A percentile compares a stretch with the other conserved stretches of the same genome.
Conservation (phyloP, 140 eudicot species). For the Flaveria floridana region DNA sequence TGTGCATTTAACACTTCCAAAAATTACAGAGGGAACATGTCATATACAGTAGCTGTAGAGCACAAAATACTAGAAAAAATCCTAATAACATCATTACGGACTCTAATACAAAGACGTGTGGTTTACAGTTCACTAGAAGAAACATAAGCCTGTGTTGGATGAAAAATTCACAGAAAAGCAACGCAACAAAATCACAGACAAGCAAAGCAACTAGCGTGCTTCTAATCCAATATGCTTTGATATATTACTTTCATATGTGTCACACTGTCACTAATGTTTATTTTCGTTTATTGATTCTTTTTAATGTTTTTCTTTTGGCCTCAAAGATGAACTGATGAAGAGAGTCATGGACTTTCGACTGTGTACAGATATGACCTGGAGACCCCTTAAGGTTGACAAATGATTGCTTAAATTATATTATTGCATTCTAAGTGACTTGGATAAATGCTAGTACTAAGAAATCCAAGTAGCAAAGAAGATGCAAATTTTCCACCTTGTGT, state of each 20-base stretch:
- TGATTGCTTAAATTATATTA: background rate
- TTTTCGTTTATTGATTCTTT: background rate
- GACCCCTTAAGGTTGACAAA: background rate
- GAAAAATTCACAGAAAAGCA: background rate
- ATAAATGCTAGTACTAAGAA: background rate
- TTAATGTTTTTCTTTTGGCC: background rate
- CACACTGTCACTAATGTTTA: background rate
- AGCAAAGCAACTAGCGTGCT: background rate
- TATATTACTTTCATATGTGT: background rate
- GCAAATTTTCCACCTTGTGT: background rate
- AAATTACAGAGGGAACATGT: background rate
- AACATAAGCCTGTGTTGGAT: background rate
- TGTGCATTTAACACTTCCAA: background rate
- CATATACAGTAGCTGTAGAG: background rate
- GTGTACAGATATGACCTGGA: background rate
- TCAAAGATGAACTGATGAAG: background rate
- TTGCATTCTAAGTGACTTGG: background rate
- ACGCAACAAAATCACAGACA: background rate
- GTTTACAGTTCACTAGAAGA: background rate
- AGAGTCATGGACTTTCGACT: background rate
- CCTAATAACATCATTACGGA: background rate
- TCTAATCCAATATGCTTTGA: background rate
- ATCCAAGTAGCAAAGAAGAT: background rate
- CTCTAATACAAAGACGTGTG: background rate
- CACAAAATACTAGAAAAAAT: background rate